Evolutionary conservation across 164 flowering plant genomes (phyloP).

Genomic region (Aristolochia fimbriata): DNA sequence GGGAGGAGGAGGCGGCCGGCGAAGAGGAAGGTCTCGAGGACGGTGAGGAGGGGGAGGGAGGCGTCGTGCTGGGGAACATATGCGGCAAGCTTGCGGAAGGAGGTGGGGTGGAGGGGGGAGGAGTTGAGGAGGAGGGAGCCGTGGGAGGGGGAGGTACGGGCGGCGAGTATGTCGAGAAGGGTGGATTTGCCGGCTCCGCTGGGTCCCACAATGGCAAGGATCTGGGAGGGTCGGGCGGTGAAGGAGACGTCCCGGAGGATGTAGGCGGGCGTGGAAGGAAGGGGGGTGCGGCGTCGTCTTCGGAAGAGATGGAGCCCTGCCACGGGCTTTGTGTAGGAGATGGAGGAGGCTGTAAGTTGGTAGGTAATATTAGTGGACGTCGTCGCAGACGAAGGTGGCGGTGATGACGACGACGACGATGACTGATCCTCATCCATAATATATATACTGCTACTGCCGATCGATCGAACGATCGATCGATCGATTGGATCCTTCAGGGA

Average conservation of each 20-base stretch:
- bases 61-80: constrained; percentile 90
- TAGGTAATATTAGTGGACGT: too few species aligned
- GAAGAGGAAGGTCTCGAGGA: constrained; percentile 70
- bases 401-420: too few species aligned
- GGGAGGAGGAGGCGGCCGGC: constrained; percentile 64
- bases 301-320: constrained; percentile 24
- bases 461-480: too few species aligned
- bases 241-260: constrained; percentile 61
- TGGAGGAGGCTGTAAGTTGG: constrained; percentile 12
- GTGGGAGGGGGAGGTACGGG: constrained; percentile 48
- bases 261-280: constrained; percentile 33
- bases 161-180: constrained; percentile 81
- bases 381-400: too few species aligned
- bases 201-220: constrained; percentile 88
- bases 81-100: constrained; percentile 68
- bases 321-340: constrained; percentile 59
- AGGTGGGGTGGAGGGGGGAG: constrained; percentile 45
- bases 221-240: constrained; percentile 60
- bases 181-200: constrained; percentile 96
- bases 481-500: too few species aligned
- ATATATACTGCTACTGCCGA: too few species aligned
- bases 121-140: constrained; percentile 68
- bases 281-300: too few species aligned
- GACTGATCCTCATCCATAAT: too few species aligned
- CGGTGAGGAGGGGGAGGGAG: constrained; percentile 63